phyloP scores from a whole-genome alignment of 129 eudicot genomes.

The Artemisia tridentata region DNA sequence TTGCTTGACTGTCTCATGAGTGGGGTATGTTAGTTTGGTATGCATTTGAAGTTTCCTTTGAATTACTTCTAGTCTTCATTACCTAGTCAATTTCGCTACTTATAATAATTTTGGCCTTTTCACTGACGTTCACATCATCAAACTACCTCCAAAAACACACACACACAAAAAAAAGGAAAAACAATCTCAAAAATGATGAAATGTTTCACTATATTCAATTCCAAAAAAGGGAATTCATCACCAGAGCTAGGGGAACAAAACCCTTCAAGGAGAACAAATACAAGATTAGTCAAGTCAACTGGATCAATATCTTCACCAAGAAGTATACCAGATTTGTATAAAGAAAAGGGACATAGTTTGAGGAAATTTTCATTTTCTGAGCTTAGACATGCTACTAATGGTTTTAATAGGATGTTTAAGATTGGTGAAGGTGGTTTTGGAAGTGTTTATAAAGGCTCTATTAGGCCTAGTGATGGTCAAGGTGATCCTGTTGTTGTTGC shows the following conservation, averaged over 20 bases:
- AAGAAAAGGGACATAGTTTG: constrained; percentile 50
- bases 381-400: constrained; percentile 66
- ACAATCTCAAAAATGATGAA: constrained; percentile 38
- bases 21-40: not conserved
- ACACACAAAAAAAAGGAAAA: too few relatives aligned
- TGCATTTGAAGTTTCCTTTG: constrained; percentile 17
- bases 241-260: constrained; percentile 51
- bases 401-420: constrained; percentile 57
- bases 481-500: constrained; percentile 61
- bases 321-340: constrained; percentile 62
- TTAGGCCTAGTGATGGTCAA: constrained; percentile 40
- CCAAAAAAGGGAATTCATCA: constrained; percentile 43
- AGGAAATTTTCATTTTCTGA: constrained; percentile 58
- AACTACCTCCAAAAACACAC: not conserved
- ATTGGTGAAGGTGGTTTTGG: constrained; percentile 94
- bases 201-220: constrained; percentile 55
- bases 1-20: not conserved
- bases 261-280: constrained; percentile 11
- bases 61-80: not conserved
- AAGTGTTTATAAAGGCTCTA: constrained; percentile 69
- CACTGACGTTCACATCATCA: constrained; percentile 29
- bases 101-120: constrained; percentile 5
- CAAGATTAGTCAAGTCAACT: constrained; percentile 52
- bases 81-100: constrained; percentile 1
- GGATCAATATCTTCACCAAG: constrained; percentile 53